These are phyloP conservation scores for Pichia sp. DNA, from an alignment of 1,139 yeast genomes.

Conservation along the genomic window DNA sequence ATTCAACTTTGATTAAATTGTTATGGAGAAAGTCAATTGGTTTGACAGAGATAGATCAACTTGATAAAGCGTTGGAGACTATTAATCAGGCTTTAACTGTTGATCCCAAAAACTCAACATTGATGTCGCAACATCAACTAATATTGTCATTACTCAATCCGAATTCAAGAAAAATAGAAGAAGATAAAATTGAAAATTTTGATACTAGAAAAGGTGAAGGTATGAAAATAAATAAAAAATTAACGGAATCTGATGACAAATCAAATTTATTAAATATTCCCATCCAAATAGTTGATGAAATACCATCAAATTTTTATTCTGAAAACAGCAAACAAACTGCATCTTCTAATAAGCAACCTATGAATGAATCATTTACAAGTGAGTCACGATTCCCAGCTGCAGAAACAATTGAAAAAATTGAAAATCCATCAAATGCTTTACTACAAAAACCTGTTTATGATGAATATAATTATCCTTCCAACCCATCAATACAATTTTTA, in stretches of 20 bases:
- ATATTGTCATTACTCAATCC: conserved; percentile 1
- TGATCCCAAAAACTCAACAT: conserved; percentile 39
- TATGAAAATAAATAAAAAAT: background rate
- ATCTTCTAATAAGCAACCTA: background rate
- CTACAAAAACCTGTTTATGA: background rate
- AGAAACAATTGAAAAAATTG: background rate
- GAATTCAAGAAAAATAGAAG: conserved; percentile 7
- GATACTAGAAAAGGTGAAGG: background rate
- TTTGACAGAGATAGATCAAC: conserved; percentile 32
- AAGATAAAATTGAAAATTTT: background rate
- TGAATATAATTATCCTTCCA: conserved; percentile 18
- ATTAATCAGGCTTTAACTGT: conserved; percentile 38
- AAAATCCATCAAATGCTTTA: background rate
- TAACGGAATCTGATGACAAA: too few species aligned
- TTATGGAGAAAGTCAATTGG: conserved; percentile 54
- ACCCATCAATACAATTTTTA: conserved; percentile 34
- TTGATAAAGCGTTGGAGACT: conserved; percentile 32
- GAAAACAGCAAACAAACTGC: background rate
- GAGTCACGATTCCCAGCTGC: too few species aligned
- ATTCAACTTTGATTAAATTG: conserved; percentile 38
- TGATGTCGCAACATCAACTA: conserved; percentile 16
- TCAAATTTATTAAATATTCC: conserved; percentile 29
- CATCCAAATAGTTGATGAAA: conserved; percentile 38
- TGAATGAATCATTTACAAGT: background rate
- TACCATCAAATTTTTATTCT: conserved; percentile 37